Evolutionary conservation across 345 rosid species (phyloP), one percentile per base, ranked within the genome.

Genomic region (Salix arbutifolia): DNA sequence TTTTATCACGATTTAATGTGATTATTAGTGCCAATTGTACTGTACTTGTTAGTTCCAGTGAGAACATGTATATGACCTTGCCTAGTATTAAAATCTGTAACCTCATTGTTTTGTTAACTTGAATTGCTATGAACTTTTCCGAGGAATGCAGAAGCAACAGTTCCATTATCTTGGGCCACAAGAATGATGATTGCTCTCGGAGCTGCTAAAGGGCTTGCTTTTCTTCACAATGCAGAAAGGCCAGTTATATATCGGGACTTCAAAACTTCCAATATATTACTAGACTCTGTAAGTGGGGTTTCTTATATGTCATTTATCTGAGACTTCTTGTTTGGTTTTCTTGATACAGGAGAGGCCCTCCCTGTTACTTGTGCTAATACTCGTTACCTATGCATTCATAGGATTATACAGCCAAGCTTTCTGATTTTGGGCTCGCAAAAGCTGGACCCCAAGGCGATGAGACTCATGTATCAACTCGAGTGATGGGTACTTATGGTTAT

Each of bases 101-200:
- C 60, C 52, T 71, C 69, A 21, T 21, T 65, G 52, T 76, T 48
- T 60, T 65, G 44, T 61, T 76, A 69, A 75, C 76, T 77, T 74
- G 72, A 76, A 53, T 81, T 84, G 69, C 75, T 70, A 52, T 72
- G 40, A 23, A 44, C 80, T 85, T 76, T 78, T 77, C 30, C 77
- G 83, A 33, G 75, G 77, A 68, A 66, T 86, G 76, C 89, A 93
- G 97, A 91, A 83, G 91, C 94, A 48, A 89, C 91, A 81, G 85
- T 82, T 91, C 89, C 94, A 16, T 81, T 93, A 56, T 73, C 96
- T 76, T 93, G 98, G 98, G 90, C 91, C 61, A 91, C 82, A 72
- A 90, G 98, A 83, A 91, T 93, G 98, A 93, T 91, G 99, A 92
- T 96, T 87, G 96, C 98, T 80, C 88, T 96, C 72, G 99, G 99